Evolutionary conservation across 768 basidiomycete genomes (phyloP), one percentile per base, ranked within the genome.

Genomic region (Kwoniella newhampshirensis): DNA sequence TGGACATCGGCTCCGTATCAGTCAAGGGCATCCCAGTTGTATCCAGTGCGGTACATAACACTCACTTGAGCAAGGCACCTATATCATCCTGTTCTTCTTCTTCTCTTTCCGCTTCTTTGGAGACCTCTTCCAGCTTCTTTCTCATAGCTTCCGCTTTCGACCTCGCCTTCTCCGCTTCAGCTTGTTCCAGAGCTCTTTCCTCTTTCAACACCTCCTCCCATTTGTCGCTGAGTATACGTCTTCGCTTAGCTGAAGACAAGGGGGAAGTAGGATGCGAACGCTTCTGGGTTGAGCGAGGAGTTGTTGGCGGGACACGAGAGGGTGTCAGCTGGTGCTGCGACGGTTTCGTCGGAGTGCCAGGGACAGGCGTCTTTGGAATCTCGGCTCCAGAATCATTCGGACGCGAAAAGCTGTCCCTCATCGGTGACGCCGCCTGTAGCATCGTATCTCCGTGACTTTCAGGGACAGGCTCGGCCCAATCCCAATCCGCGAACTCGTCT

Each of bases 51-150:
- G 35, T n/a, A 17, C 51, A 13, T 5, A 42, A 20, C 20, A 62
- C 60, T 62, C 50, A 62, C 60, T 40, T 26, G 2, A 62, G 20
- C 43, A 57, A 44, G 2, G 42, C 50, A 18, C 13, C 37, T 8
- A 35, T 40, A 15, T 54, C 51, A 12, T 42, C 55, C 27, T 20
- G 17, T 18, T 57, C 41, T 15, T 52, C 45, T 13, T 25, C 48
- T 8, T 30, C 47, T 13, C 6, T 37, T 5, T 21, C 35, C 17
- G 25, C 30, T 39, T 42, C 42, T 21, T 12, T 17, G 40, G n/a
- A 7, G 20, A 41, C 8, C 26, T 21, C 27, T 1, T 35, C 41
- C 40, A 50, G 25, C n/a, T 51, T 43, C 37, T 25, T 1, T 12
- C 32, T 42, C 45, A 27, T 53, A 23, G 42, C 57, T 25, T 40